Percentiles rank a stretch among this genome's conserved stretches.
phyloP scores from a whole-genome alignment of 108 stramenopile species.

The Cylindrotheca fusiformis region DNA sequence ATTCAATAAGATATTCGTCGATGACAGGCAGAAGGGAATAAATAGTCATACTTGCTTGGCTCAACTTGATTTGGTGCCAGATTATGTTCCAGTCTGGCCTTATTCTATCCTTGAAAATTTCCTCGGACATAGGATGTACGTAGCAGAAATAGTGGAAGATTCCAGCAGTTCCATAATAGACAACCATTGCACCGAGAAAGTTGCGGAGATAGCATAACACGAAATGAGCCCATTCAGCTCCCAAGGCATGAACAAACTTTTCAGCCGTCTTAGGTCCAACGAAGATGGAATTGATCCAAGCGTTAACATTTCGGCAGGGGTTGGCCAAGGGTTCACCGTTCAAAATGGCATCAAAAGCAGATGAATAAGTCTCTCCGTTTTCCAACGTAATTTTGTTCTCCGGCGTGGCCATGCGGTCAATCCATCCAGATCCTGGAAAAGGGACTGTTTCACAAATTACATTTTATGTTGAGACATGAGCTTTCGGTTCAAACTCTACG shows the following conservation, averaged over 20 bases:
- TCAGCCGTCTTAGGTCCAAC: constrained; percentile 27
- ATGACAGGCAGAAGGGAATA: constrained; percentile 79
- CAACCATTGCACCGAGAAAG: constrained; percentile 49
- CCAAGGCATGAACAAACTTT: constrained; percentile 24
- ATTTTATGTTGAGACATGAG: background rate
- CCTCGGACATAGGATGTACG: constrained; percentile 41
- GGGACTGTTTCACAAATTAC: constrained; percentile 31
- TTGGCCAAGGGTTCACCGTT: constrained; percentile 36
- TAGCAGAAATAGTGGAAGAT: constrained; percentile 68
- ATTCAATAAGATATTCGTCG: constrained; percentile 79
- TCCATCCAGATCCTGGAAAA: constrained; percentile 50
- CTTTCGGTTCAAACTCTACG: background rate
- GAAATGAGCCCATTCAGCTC: constrained; percentile 46
- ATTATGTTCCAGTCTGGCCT: constrained; percentile 55
- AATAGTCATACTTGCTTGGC: constrained; percentile 61
- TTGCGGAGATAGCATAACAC: constrained; percentile 66
- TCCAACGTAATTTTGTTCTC: constrained; percentile 18
- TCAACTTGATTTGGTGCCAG: constrained; percentile 74
- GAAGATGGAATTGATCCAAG: constrained; percentile 58
- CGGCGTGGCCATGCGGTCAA: constrained; percentile 40
- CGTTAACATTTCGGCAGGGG: constrained; percentile 65
- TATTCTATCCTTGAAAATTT: constrained; percentile 43
- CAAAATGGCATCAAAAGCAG: constrained; percentile 53
- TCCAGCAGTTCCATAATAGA: constrained; percentile 63
- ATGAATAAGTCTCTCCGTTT: constrained; percentile 33